Conservation (phyloP, 441 rosid species). For the Melastoma candidum region DNA sequence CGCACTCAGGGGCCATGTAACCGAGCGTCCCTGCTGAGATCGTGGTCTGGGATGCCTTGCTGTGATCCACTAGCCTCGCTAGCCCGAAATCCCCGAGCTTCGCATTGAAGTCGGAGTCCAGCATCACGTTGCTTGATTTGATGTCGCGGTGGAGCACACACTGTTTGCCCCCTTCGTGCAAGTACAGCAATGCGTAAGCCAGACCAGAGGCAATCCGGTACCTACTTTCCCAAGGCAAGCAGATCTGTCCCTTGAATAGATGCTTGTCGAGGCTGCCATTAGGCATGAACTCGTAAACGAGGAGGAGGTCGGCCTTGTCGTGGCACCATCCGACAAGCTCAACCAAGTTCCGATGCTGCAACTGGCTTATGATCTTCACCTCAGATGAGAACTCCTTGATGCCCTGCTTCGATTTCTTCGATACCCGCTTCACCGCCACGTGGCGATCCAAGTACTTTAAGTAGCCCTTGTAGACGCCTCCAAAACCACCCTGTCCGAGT, state of each 20-base stretch:
- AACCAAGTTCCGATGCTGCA: constrained; percentile 29
- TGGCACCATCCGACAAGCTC: constrained; percentile 39
- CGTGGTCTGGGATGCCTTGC: constrained; percentile 9
- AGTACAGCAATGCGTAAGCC: constrained; percentile 21
- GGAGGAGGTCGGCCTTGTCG: constrained; percentile 17
- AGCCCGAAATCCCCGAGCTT: constrained; percentile 17
- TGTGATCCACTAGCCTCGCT: constrained; percentile 12
- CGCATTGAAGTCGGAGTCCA: constrained; percentile 4
- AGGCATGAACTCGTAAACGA: constrained; percentile 26
- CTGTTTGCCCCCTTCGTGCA: constrained; percentile 12
- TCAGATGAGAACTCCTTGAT: constrained; percentile 26
- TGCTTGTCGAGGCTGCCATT: constrained; percentile 33
- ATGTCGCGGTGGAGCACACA: constrained; percentile 15
- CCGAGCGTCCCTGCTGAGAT: constrained; percentile 11
- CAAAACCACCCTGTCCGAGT: constrained; percentile 33
- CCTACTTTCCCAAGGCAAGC: constrained; percentile 23
- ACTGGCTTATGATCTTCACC: constrained; percentile 28
- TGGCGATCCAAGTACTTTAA: constrained; percentile 8
- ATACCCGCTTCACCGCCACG: constrained; percentile 28
- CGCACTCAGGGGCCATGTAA: constrained; percentile 14
- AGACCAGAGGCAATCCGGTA: constrained; percentile 21
- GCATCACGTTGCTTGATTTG: constrained; percentile 12
- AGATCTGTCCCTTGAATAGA: constrained; percentile 20
- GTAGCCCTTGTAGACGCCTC: constrained; percentile 24
- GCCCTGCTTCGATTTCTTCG: constrained; percentile 22